phyloP scores from a whole-genome alignment of 805 yeast genomes.

The Kodamaea leandrae region DNA sequence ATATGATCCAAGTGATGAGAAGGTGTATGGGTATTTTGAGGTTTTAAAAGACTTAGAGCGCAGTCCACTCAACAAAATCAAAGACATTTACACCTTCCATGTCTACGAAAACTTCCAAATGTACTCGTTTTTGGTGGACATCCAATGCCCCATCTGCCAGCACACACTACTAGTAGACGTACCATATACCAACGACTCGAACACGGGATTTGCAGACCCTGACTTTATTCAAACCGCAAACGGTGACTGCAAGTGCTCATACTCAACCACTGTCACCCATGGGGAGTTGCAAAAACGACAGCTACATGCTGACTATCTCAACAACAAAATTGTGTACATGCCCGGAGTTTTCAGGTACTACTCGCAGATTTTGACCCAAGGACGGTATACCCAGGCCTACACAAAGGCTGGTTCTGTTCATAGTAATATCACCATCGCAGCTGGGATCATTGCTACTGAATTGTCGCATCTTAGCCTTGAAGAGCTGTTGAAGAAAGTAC shows the following conservation, averaged over 20 bases:
- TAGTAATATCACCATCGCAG: too few species aligned
- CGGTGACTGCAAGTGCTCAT: constrained; percentile 1
- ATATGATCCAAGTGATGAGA: constrained; percentile 10
- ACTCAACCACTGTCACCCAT: constrained; percentile 14
- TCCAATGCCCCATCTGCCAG: constrained; percentile 2
- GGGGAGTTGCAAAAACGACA: constrained; percentile 17
- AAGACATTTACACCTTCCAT: neutral
- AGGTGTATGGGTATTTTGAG: constrained; percentile 7
- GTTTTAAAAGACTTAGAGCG: too few species aligned
- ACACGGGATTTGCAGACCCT: constrained; percentile 17
- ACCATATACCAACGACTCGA: constrained; percentile 12
- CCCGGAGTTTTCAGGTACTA: too few species aligned
- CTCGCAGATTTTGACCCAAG: too few species aligned
- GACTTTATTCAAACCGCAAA: constrained; percentile 6
- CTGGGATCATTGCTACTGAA: too few species aligned
- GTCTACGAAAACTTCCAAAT: constrained; percentile 4
- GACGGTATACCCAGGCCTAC: too few species aligned
- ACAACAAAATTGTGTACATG: too few species aligned
- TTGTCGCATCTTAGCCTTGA: too few species aligned
- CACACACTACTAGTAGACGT: neutral
- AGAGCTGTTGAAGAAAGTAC: constrained; percentile 15
- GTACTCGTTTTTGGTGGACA: constrained; percentile 4
- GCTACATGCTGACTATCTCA: too few species aligned
- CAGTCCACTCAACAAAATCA: constrained; percentile 1
- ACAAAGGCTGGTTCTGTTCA: too few species aligned